Conservation (phyloP, 306 rosid species). For the Malus fusca region DNA sequence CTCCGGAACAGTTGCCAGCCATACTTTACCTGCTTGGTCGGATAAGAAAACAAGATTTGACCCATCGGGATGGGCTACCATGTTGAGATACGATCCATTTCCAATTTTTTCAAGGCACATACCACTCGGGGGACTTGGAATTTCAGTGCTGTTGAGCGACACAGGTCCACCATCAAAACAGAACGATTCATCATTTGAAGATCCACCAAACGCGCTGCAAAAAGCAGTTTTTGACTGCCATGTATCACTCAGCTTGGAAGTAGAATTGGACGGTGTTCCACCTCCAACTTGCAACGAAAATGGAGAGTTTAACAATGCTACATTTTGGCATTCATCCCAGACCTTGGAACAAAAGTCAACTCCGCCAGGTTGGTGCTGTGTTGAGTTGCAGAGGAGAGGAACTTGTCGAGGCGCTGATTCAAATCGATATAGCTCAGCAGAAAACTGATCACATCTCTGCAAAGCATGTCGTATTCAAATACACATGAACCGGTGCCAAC, state of each 20-base stretch:
- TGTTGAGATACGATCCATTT: slow-evolving; percentile 28
- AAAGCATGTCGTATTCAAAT: background rate
- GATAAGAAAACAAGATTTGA: slow-evolving; percentile 30
- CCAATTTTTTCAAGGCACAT: slow-evolving; percentile 33
- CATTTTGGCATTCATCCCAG: slow-evolving; percentile 29
- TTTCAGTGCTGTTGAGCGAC: slow-evolving; percentile 5
- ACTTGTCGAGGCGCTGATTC: slow-evolving; percentile 18
- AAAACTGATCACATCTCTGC: slow-evolving; percentile 32
- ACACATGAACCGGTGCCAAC: background rate
- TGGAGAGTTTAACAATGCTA: slow-evolving; percentile 11
- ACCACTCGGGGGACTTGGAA: slow-evolving; percentile 19
- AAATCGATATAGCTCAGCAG: slow-evolving; percentile 17
- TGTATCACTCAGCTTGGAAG: slow-evolving; percentile 17
- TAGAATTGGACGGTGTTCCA: slow-evolving; percentile 6
- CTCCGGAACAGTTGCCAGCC: slow-evolving; percentile 26
- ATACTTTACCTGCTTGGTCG: slow-evolving; percentile 21
- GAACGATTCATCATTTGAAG: slow-evolving; percentile 3
- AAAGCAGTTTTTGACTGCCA: slow-evolving; percentile 22
- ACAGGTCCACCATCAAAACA: slow-evolving; percentile 32
- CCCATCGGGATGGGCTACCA: slow-evolving; percentile 38
- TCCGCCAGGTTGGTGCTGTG: background rate
- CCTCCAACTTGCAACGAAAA: slow-evolving; percentile 2
- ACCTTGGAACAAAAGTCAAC: slow-evolving; percentile 24
- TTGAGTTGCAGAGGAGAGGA: slow-evolving; percentile 32
- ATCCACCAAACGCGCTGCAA: slow-evolving; percentile 23